phyloP scores from a whole-genome alignment of 2,329 filamentous ascomycete genomes.

The Curvularia verruculosa region DNA sequence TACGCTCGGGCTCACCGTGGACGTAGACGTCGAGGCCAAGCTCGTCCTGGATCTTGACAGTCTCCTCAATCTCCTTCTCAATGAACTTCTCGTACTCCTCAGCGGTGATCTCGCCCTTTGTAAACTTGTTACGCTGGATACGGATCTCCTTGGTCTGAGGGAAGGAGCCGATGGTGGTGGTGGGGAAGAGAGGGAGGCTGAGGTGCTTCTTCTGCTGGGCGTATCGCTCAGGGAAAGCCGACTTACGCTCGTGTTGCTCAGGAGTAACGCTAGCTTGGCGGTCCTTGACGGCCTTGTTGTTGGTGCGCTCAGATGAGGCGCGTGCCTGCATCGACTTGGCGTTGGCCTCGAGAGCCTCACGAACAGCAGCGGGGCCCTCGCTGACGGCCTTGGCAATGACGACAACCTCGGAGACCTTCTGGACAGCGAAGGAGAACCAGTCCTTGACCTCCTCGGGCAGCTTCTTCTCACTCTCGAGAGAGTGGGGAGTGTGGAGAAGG shows the following conservation, averaged over 20 bases:
- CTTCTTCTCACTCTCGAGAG: conserved; percentile 97
- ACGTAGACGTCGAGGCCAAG: conserved; percentile 96
- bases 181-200: conserved; percentile 95
- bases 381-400: conserved; percentile 97
- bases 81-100: conserved; percentile 98
- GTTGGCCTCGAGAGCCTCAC: conserved; percentile 91
- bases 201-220: conserved; percentile 89
- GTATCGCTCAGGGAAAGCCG: conserved; percentile 83
- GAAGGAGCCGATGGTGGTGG: conserved; percentile 99
- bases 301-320: conserved; percentile 90
- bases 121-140: conserved; percentile 95
- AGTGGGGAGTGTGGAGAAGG: conserved; percentile 98
- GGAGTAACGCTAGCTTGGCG: conserved; percentile 86
- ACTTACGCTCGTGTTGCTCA: conserved; percentile 90
- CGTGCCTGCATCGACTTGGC: conserved; percentile 92
- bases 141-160: conserved; percentile 99
- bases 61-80: conserved; percentile 95
- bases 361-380: conserved; percentile 84
- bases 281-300: conserved; percentile 96
- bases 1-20: conserved; percentile 98
- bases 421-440: conserved; percentile 97
- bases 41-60: conserved; percentile 97
- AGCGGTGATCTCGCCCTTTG: conserved; percentile 94
- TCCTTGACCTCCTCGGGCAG: conserved; percentile 90
- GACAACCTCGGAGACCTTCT: conserved; percentile 91